A percentile compares a stretch with the other conserved stretches of the same genome.
Conservation (phyloP, 2,329 filamentous ascomycete genomes). For the Penicillium digitatum region DNA sequence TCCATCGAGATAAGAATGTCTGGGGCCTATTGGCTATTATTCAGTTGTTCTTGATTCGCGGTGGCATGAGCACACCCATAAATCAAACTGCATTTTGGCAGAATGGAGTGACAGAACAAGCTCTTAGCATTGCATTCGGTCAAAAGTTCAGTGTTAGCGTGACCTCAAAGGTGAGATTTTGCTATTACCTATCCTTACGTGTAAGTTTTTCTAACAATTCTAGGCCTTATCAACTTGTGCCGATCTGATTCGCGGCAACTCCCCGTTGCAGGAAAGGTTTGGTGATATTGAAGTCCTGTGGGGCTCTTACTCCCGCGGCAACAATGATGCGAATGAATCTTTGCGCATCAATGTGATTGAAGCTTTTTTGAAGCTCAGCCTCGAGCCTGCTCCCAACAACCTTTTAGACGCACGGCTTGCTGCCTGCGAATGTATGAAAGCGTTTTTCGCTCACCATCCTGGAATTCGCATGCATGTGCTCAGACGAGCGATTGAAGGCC, state of each 20-base stretch:
- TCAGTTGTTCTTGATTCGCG: constrained; percentile 75
- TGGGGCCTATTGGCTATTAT: constrained; percentile 86
- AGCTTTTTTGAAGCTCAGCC: constrained; percentile 75
- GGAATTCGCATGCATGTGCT: constrained; percentile 83
- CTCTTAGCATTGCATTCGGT: constrained; percentile 78
- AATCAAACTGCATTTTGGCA: constrained; percentile 88
- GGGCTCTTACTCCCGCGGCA: constrained; percentile 23
- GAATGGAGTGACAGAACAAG: constrained; percentile 71
- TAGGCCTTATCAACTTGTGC: constrained; percentile 79
- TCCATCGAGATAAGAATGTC: constrained; percentile 80
- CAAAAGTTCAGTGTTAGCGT: constrained; percentile 69
- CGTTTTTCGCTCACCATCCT: constrained; percentile 79
- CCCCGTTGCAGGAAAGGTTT: constrained; percentile 78
- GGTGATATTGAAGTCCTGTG: constrained; percentile 73
- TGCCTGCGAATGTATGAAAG: constrained; percentile 84
- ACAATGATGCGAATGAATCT: constrained; percentile 46
- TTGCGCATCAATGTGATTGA: constrained; percentile 84
- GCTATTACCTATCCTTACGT: background rate
- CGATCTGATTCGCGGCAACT: constrained; percentile 80
- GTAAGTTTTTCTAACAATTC: constrained; percentile 11
- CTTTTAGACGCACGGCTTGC: constrained; percentile 78
- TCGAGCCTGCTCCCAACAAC: constrained; percentile 63
- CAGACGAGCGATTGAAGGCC: constrained; percentile 80
- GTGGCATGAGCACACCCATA: constrained; percentile 72
- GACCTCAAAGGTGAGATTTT: constrained; percentile 64